Conservation (phyloP, 768 basidiomycete genomes). For the Trametes coccinea region DNA sequence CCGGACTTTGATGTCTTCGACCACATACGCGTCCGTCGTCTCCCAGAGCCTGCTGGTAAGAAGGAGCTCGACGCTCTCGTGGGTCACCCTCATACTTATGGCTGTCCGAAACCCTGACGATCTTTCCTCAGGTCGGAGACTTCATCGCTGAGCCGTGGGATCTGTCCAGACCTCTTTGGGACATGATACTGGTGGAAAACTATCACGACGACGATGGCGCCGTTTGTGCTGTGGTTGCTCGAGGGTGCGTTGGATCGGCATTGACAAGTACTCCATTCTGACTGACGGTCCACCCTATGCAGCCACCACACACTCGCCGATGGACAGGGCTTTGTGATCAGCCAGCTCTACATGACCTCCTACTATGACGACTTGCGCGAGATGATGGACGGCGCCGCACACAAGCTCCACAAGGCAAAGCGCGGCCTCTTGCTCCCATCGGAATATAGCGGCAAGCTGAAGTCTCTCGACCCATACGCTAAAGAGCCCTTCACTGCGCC, state of each 20-base stretch:
- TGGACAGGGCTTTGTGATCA: constrained; percentile 29
- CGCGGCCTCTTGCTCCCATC: constrained; percentile 24
- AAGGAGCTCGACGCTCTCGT: constrained; percentile 26
- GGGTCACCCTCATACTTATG: not conserved
- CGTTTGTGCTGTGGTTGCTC: constrained; percentile 22
- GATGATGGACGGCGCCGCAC: constrained; percentile 15
- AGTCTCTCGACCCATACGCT: constrained; percentile 21
- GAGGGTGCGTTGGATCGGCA: constrained; percentile 18
- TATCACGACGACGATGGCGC: constrained; percentile 27
- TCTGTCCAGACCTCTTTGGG: constrained; percentile 22
- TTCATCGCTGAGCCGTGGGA: constrained; percentile 28
- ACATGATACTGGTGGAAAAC: constrained; percentile 26
- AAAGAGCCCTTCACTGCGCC: constrained; percentile 12
- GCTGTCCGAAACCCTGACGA: not conserved
- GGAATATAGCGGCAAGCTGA: constrained; percentile 19
- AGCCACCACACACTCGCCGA: constrained; percentile 29
- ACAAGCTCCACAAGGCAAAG: constrained; percentile 12
- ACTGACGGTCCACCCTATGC: not conserved
- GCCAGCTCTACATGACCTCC: constrained; percentile 28
- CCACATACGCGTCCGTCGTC: constrained; percentile 19
- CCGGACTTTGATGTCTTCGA: constrained; percentile 22
- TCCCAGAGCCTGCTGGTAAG: constrained; percentile 27
- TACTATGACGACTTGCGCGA: constrained; percentile 25
- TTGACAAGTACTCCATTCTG: not conserved
- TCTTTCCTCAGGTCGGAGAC: constrained; percentile 21